Evolutionary conservation across 768 basidiomycete species (phyloP).

Genomic region (Boletus rufocinnamomeus): DNA sequence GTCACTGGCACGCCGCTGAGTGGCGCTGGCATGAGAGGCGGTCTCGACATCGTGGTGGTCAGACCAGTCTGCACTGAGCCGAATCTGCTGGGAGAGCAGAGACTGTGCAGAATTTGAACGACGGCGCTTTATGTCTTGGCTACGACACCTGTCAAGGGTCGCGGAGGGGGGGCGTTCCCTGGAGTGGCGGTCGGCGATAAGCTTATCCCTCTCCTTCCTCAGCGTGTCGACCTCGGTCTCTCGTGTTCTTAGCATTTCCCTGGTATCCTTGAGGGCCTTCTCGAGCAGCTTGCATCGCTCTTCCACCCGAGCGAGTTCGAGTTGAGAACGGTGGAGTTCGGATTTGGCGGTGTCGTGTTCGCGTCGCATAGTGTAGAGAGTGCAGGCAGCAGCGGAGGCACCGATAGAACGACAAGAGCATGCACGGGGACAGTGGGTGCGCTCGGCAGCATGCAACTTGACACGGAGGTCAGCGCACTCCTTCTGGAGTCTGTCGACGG

Average conservation of each 20-base stretch:
- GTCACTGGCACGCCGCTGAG: conserved; percentile 19
- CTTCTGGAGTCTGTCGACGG: conserved; percentile 39
- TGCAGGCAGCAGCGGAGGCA: conserved; percentile 46
- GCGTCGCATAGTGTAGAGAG: conserved; percentile 45
- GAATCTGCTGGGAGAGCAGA: conserved; percentile 32
- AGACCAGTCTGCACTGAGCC: conserved; percentile 37
- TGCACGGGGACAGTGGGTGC: conserved; percentile 32
- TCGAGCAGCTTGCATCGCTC: conserved; percentile 67
- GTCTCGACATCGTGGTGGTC: conserved; percentile 26
- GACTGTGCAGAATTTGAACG: conserved; percentile 36
- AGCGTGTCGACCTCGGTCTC: conserved; percentile 63
- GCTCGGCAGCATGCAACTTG: conserved; percentile 43
- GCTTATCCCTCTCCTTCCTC: conserved; percentile 40
- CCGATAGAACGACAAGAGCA: conserved; percentile 36
- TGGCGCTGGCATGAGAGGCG: conserved; percentile 15
- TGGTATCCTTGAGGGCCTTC: conserved; percentile 61
- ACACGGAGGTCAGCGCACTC: conserved; percentile 48
- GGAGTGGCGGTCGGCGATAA: conserved; percentile 27
- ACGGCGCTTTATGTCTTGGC: conserved; percentile 28
- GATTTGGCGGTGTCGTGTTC: conserved; percentile 57
- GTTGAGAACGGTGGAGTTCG: conserved; percentile 55
- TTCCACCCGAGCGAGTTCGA: conserved; percentile 55
- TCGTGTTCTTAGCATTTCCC: conserved; percentile 55
- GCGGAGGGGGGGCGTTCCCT: conserved; percentile 22
- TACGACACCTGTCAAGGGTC: conserved; percentile 33